Base-by-base conservation (phyloP, 345 rosid genomes). In the Gynandropsis gynandra region DNA sequence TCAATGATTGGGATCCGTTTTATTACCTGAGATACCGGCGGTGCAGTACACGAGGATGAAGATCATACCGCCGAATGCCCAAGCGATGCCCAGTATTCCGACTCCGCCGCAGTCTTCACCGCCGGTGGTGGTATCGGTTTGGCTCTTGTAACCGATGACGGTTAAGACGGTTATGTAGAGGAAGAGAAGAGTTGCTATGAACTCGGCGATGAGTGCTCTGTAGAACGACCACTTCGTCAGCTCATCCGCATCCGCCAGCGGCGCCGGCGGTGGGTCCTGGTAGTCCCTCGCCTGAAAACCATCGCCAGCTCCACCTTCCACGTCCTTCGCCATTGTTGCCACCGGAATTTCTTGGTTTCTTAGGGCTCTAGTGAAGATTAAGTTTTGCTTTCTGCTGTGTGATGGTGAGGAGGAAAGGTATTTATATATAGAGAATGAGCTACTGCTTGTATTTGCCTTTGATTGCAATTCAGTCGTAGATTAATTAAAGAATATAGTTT, bases 41-140 rank as follows among this genome's bases (percentile, higher is more conserved):
- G 80, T 81, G 68, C 85, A 81, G 64, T 81, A 78, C 46, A 81
- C 84, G 16, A 81, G 88, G 20, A 81, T 40, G 16, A 81, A 81
- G 43, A 81, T 81, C 88, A 81, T 81, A 61, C 88, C 88, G 9
- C 84, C 85, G 9, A 81, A 81, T 27, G 88, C 77, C 88, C 88
- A 78, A 1, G 88, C 70, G 19, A 81, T 74, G 7, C 88, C 88
- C 1, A 81, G 78, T 50, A 81, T 59, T 47, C 82, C 85, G 16
- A 81, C 85, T 1, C 89, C 85, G 21, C 66, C 77, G 4, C 88
- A 78, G 3, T 18, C 67, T 0, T 36, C 67, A 1, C 65, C 69
- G 1, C 67, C 69, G 1, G 38, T 18, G 0, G 0, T 15, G 0
- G 19, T 37, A 31, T 76, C 84, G 9, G 35, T 41, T 42, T 66